Percentiles rank a stretch among this genome's conserved stretches.
phyloP scores from a whole-genome alignment of 2,329 filamentous ascomycete genomes.

The Trichoderma gracile region DNA sequence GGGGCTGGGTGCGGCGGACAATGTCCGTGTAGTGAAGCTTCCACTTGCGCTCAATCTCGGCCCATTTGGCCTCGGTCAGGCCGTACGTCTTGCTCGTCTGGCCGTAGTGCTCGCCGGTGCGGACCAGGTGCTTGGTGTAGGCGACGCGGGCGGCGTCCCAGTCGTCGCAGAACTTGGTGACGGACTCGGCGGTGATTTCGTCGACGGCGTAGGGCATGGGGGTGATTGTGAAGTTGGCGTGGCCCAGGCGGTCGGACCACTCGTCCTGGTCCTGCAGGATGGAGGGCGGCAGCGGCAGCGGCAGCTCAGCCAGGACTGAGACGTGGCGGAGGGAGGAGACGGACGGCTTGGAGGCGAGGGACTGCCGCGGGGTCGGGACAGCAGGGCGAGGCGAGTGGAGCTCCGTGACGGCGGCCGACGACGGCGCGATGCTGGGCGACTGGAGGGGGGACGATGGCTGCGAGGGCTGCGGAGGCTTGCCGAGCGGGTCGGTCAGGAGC shows the following conservation, averaged over 20 bases:
- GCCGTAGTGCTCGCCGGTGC: constrained; percentile 88
- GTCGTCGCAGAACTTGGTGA: constrained; percentile 68
- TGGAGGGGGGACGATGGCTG: constrained; percentile 61
- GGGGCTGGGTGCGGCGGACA: constrained; percentile 50
- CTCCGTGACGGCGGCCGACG: constrained; percentile 45
- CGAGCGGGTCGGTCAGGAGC: constrained; percentile 63
- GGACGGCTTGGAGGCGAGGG: constrained; percentile 76
- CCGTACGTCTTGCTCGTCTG: constrained; percentile 85
- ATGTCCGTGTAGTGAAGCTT: constrained; percentile 67
- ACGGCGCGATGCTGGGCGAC: constrained; percentile 71
- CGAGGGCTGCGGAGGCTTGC: constrained; percentile 64
- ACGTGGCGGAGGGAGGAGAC: constrained; percentile 69
- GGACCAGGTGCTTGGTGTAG: constrained; percentile 84
- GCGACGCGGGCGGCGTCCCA: constrained; percentile 84
- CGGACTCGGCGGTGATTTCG: constrained; percentile 55
- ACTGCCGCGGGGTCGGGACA: constrained; percentile 59
- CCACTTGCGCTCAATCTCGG: constrained; percentile 75
- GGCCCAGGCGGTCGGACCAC: constrained; percentile 83
- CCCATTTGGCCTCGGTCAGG: constrained; percentile 87
- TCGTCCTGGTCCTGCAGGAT: constrained; percentile 71
- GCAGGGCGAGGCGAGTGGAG: constrained; percentile 40
- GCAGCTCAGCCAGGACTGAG: constrained; percentile 60
- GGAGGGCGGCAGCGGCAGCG: constrained; percentile 60
- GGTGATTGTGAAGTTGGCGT: constrained; percentile 88
- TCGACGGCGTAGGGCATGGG: constrained; percentile 78